Evolutionary conservation across 2,329 filamentous ascomycete species (phyloP), one percentile per base, ranked within the genome.

Genomic region (Fusarium sp.): DNA sequence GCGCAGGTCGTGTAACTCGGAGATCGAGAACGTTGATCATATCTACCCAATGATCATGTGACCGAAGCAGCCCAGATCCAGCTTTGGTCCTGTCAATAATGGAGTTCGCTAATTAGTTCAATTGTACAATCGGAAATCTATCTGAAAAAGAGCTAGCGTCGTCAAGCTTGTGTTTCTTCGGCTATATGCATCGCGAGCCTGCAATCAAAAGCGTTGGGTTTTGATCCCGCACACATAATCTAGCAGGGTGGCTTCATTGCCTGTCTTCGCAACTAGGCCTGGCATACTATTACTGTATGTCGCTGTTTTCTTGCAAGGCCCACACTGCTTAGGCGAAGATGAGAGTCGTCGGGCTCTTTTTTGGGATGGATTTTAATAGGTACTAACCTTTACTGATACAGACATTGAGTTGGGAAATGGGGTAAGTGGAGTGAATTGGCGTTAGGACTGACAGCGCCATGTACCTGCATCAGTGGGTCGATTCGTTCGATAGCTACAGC

Each of bases 391-490:
- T 23, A 23, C 23, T 23, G 23, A 23, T 23, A 6, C 12, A 45
- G 28, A 31, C 15, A 16, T 30, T 50, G 47, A 50, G 33, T 50
- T 50, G 34, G 33, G 33, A 44, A 41, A 61, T 55, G 44, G 38
- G 56, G 58, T 20, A 50, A 53, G 66, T 70, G 54, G 66, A 51
- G 51, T 20, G 38, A 49, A 42, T 34, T 37, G 30, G 30, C 23
- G 31, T 50, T 23, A 23, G 49, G 37, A 52, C 34, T 69, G 44
- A 56, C 51, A 66, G 55, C 36, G 40, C 50, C 65, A 37, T 45
- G 67, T 70, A 70, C 67, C 67, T 70, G 67, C 67, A 70, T 70
- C 57, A 57, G 58, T 70, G 63, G 67, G 67, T 47, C 58, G 33
- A 53, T 55, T 46, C 52, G 31, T 47, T 51, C 52, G 31, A 45